These are phyloP conservation scores for Eucalyptus melliodora DNA, from an alignment of 345 rosid genomes.

Conservation along the genomic window DNA sequence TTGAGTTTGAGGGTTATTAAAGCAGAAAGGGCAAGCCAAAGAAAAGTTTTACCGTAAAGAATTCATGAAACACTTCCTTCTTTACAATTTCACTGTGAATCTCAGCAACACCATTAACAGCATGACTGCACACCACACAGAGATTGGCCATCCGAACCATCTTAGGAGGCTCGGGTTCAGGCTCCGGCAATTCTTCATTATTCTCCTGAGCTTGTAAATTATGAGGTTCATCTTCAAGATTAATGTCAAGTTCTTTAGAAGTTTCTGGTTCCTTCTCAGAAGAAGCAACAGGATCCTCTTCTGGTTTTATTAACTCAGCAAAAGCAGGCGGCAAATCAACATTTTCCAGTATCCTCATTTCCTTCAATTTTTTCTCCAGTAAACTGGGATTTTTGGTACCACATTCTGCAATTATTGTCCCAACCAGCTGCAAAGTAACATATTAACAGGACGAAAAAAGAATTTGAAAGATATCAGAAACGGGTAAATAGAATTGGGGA, in stretches of 20 bases:
- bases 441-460: not conserved
- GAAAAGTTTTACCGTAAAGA: conserved; percentile 11
- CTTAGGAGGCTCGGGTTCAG: conserved; percentile 22
- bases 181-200: conserved; percentile 1
- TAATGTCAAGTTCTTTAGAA: not conserved
- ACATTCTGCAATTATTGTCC: conserved; percentile 20
- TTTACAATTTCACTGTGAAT: conserved; percentile 46
- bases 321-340: conserved; percentile 25
- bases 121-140: conserved; percentile 25
- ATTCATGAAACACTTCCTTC: conserved; percentile 37
- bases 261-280: not conserved
- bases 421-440: conserved; percentile 13
- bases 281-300: not conserved
- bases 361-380: conserved; percentile 26
- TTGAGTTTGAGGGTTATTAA: not conserved
- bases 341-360: conserved; percentile 39
- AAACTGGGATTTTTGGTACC: conserved; percentile 21
- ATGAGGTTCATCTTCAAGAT: conserved; percentile 1
- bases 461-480: not conserved
- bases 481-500: not conserved
- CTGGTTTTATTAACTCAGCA: conserved; percentile 3
- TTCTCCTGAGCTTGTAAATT: not conserved
- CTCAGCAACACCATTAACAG: conserved; percentile 43
- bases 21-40: not conserved
- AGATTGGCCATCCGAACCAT: conserved; percentile 34